phyloP scores from a whole-genome alignment of 2,329 filamentous ascomycete species.

The Harringtonia lauricola region DNA sequence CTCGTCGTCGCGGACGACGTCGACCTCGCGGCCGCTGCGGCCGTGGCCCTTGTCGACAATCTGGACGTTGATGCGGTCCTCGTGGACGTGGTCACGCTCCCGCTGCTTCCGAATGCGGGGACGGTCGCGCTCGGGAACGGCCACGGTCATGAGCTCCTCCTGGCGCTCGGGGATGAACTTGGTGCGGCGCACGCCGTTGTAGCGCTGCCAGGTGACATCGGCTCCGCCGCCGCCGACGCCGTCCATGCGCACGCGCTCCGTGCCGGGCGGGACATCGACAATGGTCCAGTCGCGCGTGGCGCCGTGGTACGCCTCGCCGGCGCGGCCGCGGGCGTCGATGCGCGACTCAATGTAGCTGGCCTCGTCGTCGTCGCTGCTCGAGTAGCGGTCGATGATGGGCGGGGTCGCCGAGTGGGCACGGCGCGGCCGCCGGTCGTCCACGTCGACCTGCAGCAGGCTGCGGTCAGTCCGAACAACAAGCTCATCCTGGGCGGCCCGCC shows the following conservation, averaged over 20 bases:
- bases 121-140: constrained; percentile 7
- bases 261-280: constrained; percentile 75
- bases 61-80: constrained; percentile 30
- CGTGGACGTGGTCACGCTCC: constrained; percentile 22
- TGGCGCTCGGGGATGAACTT: constrained; percentile 64
- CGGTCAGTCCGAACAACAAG: constrained; percentile 50
- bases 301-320: constrained; percentile 65
- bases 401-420: constrained; percentile 29
- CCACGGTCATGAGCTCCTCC: constrained; percentile 16
- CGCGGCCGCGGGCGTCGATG: constrained; percentile 49
- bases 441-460: constrained; percentile 33
- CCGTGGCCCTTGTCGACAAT: constrained; percentile 28
- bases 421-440: constrained; percentile 21
- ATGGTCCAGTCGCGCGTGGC: constrained; percentile 70
- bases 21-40: constrained; percentile 36
- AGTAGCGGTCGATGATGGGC: constrained; percentile 22
- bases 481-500: constrained; percentile 47
- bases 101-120: no score
- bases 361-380: constrained; percentile 50
- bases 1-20: constrained; percentile 44
- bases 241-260: constrained; percentile 72
- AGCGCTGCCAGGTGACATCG: constrained; percentile 69
- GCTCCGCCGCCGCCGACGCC: constrained; percentile 63
- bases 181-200: constrained; percentile 65
- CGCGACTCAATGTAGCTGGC: constrained; percentile 47